Base-by-base conservation (phyloP, 352 stramenopile genomes). In the Phytophthora multivora region DNA sequence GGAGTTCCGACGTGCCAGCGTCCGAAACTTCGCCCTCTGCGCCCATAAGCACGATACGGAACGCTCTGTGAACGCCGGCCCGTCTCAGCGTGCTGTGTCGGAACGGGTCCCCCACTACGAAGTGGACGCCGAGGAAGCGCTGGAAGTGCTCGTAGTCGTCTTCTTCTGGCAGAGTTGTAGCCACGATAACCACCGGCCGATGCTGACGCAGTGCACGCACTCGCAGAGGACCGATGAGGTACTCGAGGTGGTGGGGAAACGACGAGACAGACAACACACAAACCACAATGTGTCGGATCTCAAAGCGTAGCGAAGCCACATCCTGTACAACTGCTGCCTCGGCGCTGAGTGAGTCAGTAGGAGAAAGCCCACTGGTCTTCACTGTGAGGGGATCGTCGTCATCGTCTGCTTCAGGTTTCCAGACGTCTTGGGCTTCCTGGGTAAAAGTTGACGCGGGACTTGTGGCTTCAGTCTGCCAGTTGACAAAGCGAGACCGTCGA, bases 211-310 rank as follows among this genome's bases (percentile, higher is more conserved):
- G 63, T 6, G 80, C 74, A 25, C 85, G 85, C 7, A 91, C 79
- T 5, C 86, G 83, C 21, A 94, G 48, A 3, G 86, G 86, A 0
- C 85, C 86, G 43, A 93, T 79, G n/a, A 94, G 63, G 56, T 91
- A 94, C 65, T 92, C 83, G 10, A 92, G 70, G 38, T 94, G 79
- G 46, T 90, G 72, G n/a, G 83, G 83, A 35, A 93, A 94, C 4
- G 73, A 66, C 25, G 59, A 79, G 1, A 67, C 43, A 0, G 86
- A 89, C 12, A 90, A 50, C 1, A 93, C 68, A 16, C 81, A 92
- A 2, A 94, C 68, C 8, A 91, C 72, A 39, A 94, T 88, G 42
- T 88, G 83, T 0, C 68, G 51, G 5, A 69, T 57, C 0, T 77
- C 66, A 4, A 88, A 60, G 8, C 77, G 60, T 40, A 93, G 64